Evolutionary conservation across 768 basidiomycete genomes (phyloP).

Genomic region (Glaciozyma antarctica): DNA sequence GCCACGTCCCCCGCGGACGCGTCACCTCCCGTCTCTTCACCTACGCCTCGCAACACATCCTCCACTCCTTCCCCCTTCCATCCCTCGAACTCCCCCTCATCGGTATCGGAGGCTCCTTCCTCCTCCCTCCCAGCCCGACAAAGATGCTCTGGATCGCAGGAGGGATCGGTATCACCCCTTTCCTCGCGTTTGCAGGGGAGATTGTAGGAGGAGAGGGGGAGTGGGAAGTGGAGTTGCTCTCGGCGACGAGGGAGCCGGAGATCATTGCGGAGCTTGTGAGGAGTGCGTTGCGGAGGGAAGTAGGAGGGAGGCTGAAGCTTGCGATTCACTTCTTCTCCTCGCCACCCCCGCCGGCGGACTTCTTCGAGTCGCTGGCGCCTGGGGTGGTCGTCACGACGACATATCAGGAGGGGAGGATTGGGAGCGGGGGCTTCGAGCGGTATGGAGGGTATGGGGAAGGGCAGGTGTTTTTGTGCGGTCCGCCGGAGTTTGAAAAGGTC

Average conservation of each 20-base stretch:
- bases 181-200: neutral
- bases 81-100: slow-evolving; percentile 5
- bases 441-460: neutral
- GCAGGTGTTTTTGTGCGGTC: neutral
- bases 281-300: neutral
- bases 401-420: neutral
- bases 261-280: neutral
- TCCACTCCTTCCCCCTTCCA: neutral
- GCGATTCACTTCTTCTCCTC: neutral
- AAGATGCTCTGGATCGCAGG: slow-evolving; percentile 14
- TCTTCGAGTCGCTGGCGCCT: too few species aligned
- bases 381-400: too few species aligned
- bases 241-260: neutral
- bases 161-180: slow-evolving; percentile 22
- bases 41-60: neutral
- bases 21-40: slow-evolving; percentile 15
- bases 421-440: neutral
- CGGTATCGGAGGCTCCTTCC: slow-evolving; percentile 18
- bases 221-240: neutral
- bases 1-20: slow-evolving; percentile 7
- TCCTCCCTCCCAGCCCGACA: neutral
- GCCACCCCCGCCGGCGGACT: too few species aligned
- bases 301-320: neutral
- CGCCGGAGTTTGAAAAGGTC: neutral
- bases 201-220: neutral